Evolutionary conservation across 441 rosid genomes (phyloP).

Genomic region (Eutrema salsugineum): DNA sequence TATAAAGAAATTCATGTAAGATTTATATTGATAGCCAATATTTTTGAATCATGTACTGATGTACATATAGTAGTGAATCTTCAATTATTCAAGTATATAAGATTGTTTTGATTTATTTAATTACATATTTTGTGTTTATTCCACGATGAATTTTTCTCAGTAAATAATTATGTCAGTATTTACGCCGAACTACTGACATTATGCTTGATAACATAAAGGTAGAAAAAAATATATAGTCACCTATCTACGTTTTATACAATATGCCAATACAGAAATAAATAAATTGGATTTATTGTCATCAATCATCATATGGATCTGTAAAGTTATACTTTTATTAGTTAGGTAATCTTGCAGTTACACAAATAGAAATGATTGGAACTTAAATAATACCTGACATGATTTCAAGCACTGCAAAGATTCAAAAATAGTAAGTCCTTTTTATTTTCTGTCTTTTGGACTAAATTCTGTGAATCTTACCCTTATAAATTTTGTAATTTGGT

Average conservation of each 20-base stretch:
- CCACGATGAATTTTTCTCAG: no score
- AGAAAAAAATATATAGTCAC: not conserved
- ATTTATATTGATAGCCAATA: no score
- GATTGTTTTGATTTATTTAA: no score
- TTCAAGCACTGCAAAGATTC: conserved; percentile 12
- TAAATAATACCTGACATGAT: conserved; percentile 3
- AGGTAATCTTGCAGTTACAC: conserved; percentile 18
- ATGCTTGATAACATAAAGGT: not conserved
- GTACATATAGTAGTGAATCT: no score
- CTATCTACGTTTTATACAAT: not conserved
- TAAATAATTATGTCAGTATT: not conserved
- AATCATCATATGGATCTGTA: not conserved
- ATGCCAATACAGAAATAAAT: not conserved
- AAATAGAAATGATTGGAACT: conserved; percentile 15
- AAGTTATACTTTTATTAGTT: conserved; percentile 1
- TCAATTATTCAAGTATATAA: no score
- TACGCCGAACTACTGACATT: no score
- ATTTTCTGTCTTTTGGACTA: conserved; percentile 2
- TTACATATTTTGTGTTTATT: no score
- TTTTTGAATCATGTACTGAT: no score
- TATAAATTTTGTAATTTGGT: not conserved
- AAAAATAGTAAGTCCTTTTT: not conserved
- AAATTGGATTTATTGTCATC: not conserved
- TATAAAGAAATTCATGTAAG: no score
- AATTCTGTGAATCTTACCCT: not conserved